Conservation (phyloP, 805 yeast species). For the Nakazawaea populi region DNA sequence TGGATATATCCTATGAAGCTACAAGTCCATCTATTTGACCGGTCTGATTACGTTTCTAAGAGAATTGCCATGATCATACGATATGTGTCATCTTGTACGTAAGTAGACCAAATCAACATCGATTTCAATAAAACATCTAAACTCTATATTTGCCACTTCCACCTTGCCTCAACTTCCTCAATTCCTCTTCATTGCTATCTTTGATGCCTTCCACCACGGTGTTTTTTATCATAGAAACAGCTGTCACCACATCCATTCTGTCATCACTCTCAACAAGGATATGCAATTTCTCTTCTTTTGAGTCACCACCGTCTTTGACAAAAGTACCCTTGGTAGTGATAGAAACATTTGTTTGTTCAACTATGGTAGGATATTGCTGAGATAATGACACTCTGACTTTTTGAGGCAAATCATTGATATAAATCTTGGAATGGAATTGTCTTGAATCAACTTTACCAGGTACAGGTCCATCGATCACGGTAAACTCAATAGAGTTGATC, state of each 20-base stretch:
- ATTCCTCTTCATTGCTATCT: conserved; percentile 38
- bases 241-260: conserved; percentile 50
- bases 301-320: conserved; percentile 42
- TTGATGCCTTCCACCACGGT: conserved; percentile 52
- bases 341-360: conserved; percentile 68
- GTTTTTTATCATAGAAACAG: conserved; percentile 51
- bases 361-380: conserved; percentile 58
- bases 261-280: conserved; percentile 72
- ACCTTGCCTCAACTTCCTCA: conserved; percentile 20
- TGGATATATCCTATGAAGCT: no score
- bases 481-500: conserved; percentile 6
- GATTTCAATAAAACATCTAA: no score
- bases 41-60: no score
- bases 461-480: conserved; percentile 11
- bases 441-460: conserved; percentile 6
- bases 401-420: conserved; percentile 83
- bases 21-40: no score
- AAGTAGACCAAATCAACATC: no score
- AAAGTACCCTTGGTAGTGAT: conserved; percentile 82
- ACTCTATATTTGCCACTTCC: conserved; percentile 47
- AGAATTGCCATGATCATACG: no score
- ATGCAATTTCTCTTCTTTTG: conserved; percentile 65
- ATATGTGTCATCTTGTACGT: no score
- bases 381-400: conserved; percentile 70
- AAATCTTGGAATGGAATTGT: conserved; percentile 57